Base-by-base conservation (phyloP, 2,329 filamentous ascomycete species). In the Thielaviopsis cerberus region DNA sequence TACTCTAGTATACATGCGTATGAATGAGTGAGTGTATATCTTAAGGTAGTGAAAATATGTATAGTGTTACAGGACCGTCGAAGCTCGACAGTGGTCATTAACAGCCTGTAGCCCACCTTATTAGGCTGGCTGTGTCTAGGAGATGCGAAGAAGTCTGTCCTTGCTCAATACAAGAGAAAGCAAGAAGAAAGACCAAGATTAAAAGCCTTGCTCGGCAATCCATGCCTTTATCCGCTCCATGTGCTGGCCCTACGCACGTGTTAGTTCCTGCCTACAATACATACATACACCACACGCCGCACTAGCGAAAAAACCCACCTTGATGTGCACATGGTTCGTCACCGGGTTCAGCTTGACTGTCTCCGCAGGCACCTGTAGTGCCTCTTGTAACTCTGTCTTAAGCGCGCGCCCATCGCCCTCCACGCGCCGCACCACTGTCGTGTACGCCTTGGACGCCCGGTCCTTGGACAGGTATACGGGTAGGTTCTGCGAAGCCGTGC, bases 351-450 rank as follows among this genome's bases (percentile, higher is more conserved):
- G 62, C 62, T 68, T 72, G 50, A 83, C 73, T 6, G 81, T 72
- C 15, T 77, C 72, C 54, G 74, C 67, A 24, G 76, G 70, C 50
- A 91, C 66, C 1, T 74, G 70, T 61, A 95, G 69, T 11, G 74
- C 76, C 22, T 71, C 66, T 41, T 74, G 71, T 59, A 97, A 67
- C 64, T 89, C 84, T 37, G 76, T 69, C 61, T 79, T 75, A 62
- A 97, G 68, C 2, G 73, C 77, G 30, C 73, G 69, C 54, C 81
- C 66, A 67, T 94, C 78, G 17, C 92, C 92, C 59, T 88, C 81
- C 54, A 91, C 77, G 70, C 86, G 89, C 68, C 88, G 85, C 58
- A 98, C 72, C 59, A 80, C 70, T 4, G 91, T 94, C 65, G 86
- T 71, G 65, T 82, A 80, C 66, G 82, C 76, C 63, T 86, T 92